These are phyloP conservation scores for Arxiozyma heterogenica DNA, from an alignment of 1,139 yeast species.

Conservation along the genomic window DNA sequence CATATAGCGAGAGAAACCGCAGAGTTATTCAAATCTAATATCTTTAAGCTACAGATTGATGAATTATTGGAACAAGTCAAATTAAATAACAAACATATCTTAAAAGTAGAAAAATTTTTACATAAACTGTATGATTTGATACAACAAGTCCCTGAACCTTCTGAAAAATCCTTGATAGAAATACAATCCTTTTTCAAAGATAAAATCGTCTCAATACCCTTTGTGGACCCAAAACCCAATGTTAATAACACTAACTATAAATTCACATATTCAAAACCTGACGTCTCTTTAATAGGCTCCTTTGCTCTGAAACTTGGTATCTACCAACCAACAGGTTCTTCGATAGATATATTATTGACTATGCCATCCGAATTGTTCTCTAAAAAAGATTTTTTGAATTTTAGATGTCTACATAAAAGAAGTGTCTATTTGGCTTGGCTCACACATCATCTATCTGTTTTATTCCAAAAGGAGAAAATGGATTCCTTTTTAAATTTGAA, in stretches of 20 bases:
- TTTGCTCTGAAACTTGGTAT: slow-evolving; percentile 82
- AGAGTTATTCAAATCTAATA: slow-evolving; percentile 85
- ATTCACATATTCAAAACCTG: slow-evolving; percentile 64
- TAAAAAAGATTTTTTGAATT: slow-evolving; percentile 82
- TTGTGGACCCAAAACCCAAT: slow-evolving; percentile 80
- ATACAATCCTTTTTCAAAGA: slow-evolving; percentile 43
- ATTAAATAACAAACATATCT: slow-evolving; percentile 58
- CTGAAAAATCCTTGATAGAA: slow-evolving; percentile 43
- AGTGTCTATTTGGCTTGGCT: slow-evolving; percentile 77
- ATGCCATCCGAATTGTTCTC: slow-evolving; percentile 74
- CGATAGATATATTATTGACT: slow-evolving; percentile 69
- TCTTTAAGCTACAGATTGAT: slow-evolving; percentile 89
- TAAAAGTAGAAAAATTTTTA: slow-evolving; percentile 63
- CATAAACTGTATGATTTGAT: slow-evolving; percentile 68
- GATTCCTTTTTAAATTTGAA: slow-evolving; percentile 39
- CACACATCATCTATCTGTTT: slow-evolving; percentile 51
- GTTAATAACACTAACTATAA: slow-evolving; percentile 51
- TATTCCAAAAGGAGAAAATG: slow-evolving; percentile 47
- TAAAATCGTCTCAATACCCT: slow-evolving; percentile 59
- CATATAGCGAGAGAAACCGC: slow-evolving; percentile 91
- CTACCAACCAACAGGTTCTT: slow-evolving; percentile 49
- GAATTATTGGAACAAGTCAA: slow-evolving; percentile 74
- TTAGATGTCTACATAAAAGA: slow-evolving; percentile 81
- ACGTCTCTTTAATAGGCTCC: slow-evolving; percentile 74
- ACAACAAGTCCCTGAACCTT: slow-evolving; percentile 49